Evolutionary conservation across 108 stramenopile species (phyloP), one percentile per base, ranked within the genome.

Genomic region (Nannochloropsis salina): DNA sequence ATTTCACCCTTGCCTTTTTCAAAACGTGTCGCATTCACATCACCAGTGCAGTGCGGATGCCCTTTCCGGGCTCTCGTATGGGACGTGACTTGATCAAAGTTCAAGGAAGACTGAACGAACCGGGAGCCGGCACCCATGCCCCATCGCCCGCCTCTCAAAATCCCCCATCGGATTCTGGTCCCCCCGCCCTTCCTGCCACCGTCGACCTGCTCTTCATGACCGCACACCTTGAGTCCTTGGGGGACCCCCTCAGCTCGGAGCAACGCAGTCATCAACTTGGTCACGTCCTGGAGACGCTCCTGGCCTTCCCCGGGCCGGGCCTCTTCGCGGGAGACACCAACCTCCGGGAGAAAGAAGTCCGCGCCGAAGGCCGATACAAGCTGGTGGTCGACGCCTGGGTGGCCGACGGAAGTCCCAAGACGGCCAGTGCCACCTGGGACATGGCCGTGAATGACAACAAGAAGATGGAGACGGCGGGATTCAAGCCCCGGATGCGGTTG

Each of bases 1-100:
- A 74, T n/a, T 74, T 74, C n/a, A 74, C 61, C 61, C n/a, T 74
- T n/a, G 61, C 61, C 61, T 74, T 74, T n/a, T 74, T 74, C 61
- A 74, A 74, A 4, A n/a, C 20, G 8, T 15, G 20, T 74, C 61
- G 61, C 61, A 74, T 74, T 6, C 61, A 74, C 15, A 74, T 74
- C 61, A 74, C 61, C 4, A 15, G 61, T 6, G 15, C 61, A n/a
- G n/a, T 6, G 61, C 61, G 61, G 20, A 74, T n/a, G 61, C 61
- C 61, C 6, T 74, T 74, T 74, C 8, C 61, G 20, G 61, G 61
- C 3, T 74, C 61, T 15, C 4, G n/a, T 6, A 74, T 74, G 61
- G 61, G 61, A n/a, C 61, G 61, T 15, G 61, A 74, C n/a, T 6
- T 74, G 6, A 74, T 74, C 4, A 74, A 74, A n/a, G 61, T 74